Percentiles rank a stretch among this genome's conserved stretches.
phyloP scores from a whole-genome alignment of 176 grass and related monocot genomes.

The Ananas comosus region DNA sequence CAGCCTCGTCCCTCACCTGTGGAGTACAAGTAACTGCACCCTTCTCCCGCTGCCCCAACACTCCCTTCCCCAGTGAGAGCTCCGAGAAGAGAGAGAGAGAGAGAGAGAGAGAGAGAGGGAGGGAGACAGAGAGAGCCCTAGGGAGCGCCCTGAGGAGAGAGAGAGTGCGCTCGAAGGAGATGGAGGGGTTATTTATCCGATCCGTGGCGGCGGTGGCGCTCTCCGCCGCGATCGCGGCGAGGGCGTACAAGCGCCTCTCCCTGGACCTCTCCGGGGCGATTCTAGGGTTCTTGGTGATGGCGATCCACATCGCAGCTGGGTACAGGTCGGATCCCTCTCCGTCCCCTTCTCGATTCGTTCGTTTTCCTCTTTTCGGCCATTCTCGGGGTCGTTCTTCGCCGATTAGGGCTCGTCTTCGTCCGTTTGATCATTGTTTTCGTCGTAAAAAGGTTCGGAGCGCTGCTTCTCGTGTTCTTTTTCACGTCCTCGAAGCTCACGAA shows the following conservation, averaged over 20 bases:
- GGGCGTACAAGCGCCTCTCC: slow-evolving; percentile 46
- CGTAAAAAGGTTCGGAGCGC: slow-evolving; percentile 39
- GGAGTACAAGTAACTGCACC: too few relatives aligned
- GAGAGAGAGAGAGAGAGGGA: background rate
- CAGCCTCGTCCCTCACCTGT: too few relatives aligned
- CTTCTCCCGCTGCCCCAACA: too few relatives aligned
- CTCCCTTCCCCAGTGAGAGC: too few relatives aligned
- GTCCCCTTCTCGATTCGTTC: background rate
- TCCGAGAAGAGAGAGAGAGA: background rate
- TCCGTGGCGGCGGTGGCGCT: slow-evolving; percentile 29
- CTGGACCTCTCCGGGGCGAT: slow-evolving; percentile 52
- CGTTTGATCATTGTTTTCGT: slow-evolving; percentile 11
- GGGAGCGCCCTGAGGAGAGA: background rate
- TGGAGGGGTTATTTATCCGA: slow-evolving; percentile 35
- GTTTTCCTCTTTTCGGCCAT: background rate
- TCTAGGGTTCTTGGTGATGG: slow-evolving; percentile 71
- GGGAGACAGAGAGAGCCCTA: background rate
- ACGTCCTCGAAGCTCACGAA: slow-evolving; percentile 69
- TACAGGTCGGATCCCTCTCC: slow-evolving; percentile 38
- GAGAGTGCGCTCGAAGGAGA: background rate
- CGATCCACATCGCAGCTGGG: slow-evolving; percentile 56
- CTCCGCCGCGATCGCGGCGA: slow-evolving; percentile 35
- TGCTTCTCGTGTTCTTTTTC: slow-evolving; percentile 81
- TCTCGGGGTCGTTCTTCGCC: background rate
- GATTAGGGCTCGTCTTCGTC: slow-evolving; percentile 1